Base-by-base conservation (phyloP, 495 filamentous ascomycete species). In the Neurospora sp. region DNA sequence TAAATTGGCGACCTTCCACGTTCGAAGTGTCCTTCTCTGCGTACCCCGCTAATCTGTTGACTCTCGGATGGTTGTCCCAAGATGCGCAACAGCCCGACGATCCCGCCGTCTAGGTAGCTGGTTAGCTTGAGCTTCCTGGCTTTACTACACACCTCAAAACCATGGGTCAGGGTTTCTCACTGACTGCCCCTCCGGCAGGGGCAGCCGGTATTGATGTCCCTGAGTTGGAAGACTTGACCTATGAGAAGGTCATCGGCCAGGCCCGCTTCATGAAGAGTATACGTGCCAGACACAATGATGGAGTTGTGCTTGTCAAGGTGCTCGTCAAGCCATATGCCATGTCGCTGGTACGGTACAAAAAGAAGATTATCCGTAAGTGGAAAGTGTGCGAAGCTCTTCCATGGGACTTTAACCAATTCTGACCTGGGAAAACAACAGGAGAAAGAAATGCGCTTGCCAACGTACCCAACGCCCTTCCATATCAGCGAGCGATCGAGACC, bases 241-340 rank as follows among this genome's bases (percentile, higher is more conserved):
- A 97, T 85, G 96, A 99, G 81, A 94, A 91, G 82, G 92, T 94
- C 18, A 90, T 98, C 78, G 96, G 96, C 68, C 91, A 90, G 71
- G 94, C 93, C n/a, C 89, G 96, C 39, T 98, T 99, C 78, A 95
- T 98, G 90, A 98, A 98, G 82, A 95, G 91, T 75, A 94, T 98
- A 74, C 89, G 94, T 73, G 96, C 96, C 20, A 86, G 94, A 69
- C 91, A 96, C 79, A 90, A 90, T 68, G 91, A 97, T 86, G 96
- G 96, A 68, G 83, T 97, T 20, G 94, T 96, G 27, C 90, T 98
- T 71, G 93, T 94, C 78, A 98, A 98, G 83, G 90, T 97, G 16
- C 91, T 97, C 71, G 91, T 97, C 83, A 99, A 98, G 80, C 94
- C 95, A 16, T 96, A 87, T 74, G 87, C 88, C 71, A 88, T 96